A percentile compares a stretch with the other conserved stretches of the same genome.
These are phyloP conservation scores for Nannizzia gypsea DNA, from an alignment of 2,329 filamentous ascomycete genomes.

Conservation along the genomic window DNA sequence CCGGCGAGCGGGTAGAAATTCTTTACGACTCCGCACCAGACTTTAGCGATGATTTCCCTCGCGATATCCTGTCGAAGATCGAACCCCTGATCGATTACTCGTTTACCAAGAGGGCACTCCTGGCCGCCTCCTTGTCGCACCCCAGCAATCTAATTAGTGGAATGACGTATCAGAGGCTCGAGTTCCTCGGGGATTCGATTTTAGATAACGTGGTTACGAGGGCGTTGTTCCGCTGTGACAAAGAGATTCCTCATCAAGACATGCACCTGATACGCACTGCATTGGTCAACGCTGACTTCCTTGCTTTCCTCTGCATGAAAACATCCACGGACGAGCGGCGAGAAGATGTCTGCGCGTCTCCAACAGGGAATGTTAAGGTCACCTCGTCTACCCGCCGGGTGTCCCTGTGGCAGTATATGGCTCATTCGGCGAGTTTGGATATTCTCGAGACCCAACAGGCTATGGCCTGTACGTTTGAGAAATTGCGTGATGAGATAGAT, in stretches of 20 bases:
- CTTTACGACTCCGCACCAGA: constrained; percentile 36
- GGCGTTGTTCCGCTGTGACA: constrained; percentile 43
- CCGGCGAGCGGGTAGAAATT: constrained; percentile 30
- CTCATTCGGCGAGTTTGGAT: constrained; percentile 39
- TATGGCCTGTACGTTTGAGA: constrained; percentile 37
- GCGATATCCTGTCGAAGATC: constrained; percentile 35
- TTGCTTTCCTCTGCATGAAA: constrained; percentile 64
- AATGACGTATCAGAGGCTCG: constrained; percentile 59
- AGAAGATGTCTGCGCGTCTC: constrained; percentile 9
- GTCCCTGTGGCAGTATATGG: constrained; percentile 59
- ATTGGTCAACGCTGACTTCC: constrained; percentile 66
- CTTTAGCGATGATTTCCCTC: constrained; percentile 28
- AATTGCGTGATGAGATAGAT: constrained; percentile 40
- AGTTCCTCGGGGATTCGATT: constrained; percentile 78
- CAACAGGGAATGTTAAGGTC: constrained; percentile 15
- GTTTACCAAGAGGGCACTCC: constrained; percentile 55
- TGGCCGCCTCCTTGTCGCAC: constrained; percentile 74
- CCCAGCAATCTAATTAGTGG: constrained; percentile 46
- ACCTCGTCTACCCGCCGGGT: constrained; percentile 25
- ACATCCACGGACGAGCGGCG: constrained; percentile 19
- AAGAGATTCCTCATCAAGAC: constrained; percentile 40
- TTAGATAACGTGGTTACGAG: constrained; percentile 65
- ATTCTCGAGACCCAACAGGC: constrained; percentile 39
- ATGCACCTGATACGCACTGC: constrained; percentile 69
- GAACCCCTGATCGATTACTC: constrained; percentile 59